Evolutionary conservation across 2,329 filamentous ascomycete species (phyloP), one percentile per base, ranked within the genome.

Genomic region (Chaetomium sp.): DNA sequence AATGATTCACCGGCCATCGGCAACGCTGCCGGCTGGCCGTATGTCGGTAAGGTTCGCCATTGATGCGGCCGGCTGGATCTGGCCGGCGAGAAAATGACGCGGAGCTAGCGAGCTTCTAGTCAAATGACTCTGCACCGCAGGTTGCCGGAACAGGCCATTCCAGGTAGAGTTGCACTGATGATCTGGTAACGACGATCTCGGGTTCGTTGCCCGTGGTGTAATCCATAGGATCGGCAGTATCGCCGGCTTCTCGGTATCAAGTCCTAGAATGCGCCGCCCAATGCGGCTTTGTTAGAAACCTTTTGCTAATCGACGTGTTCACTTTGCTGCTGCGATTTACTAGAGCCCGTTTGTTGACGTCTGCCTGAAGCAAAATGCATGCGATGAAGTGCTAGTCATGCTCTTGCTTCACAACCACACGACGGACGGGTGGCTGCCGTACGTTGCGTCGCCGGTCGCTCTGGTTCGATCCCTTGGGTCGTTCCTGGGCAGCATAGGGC

Each of bases 321-420:
- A 23, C 38, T 21, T 19, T 33, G 33, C 31, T 56, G 55, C 31
- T 56, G 55, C 33, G 23, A 5, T 60, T 7, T 42, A 25, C 21
- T 8, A 19, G 45, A 49, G 13, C 23, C 13, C 19, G 19, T 47
- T 13, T 54, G 21, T 31, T 29, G 33, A 23, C 54, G 56, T 57
- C 19, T 29, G 54, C 60, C 38, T 19, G 49, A 53, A 61, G 64
- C 21, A 69, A 59, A 65, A 27, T 50, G 63, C 68, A 68, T 72
- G 64, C 64, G 69, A 72, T 66, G 69, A 66, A 68, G 29, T 72
- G 68, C 72, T 70, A 63, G 53, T 66, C 67, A 70, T 70, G 68
- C 67, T 68, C 64, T 67, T 64, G 25, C 50, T 67, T 65, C 63
- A 59, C 69, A 55, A 66, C 67, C 67, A 62, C 55, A 55, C 61